Evolutionary conservation across 2,329 filamentous ascomycete species (phyloP).

Genomic region (Penicillium sp.): DNA sequence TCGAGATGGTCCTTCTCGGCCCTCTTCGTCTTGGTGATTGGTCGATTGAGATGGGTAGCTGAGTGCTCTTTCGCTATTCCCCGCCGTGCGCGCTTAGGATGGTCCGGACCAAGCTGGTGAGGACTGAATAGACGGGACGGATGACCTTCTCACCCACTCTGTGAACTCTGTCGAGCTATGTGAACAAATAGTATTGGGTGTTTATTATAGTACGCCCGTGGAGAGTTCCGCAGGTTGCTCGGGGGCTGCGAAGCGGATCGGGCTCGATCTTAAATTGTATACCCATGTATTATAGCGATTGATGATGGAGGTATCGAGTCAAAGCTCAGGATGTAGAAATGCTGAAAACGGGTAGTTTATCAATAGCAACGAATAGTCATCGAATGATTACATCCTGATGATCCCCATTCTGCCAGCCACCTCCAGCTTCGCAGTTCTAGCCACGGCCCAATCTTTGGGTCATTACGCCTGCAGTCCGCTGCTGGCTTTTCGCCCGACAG

Average conservation of each 20-base stretch:
- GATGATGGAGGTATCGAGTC: not conserved
- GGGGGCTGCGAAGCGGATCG: not conserved
- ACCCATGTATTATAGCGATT: too few species aligned
- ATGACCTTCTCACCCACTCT: not conserved
- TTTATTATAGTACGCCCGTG: not conserved
- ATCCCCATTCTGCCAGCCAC: not conserved
- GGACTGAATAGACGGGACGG: conserved; percentile 1
- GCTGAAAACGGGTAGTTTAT: not conserved
- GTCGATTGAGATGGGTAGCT: not conserved
- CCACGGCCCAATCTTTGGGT: not conserved
- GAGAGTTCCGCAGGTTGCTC: not conserved
- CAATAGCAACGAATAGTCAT: not conserved
- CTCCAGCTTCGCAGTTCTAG: not conserved
- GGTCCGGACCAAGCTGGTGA: conserved; percentile 4
- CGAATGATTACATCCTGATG: not conserved
- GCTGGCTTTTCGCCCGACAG: not conserved
- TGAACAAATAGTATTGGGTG: not conserved
- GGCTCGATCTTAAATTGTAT: not conserved
- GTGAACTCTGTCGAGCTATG: not conserved
- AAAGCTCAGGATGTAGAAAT: not conserved
- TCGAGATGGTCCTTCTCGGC: not conserved
- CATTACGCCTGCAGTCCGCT: not conserved
- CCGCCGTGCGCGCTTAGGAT: conserved; percentile 5
- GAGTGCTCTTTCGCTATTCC: not conserved
- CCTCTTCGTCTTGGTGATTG: not conserved